Evolutionary conservation across 2,329 filamentous ascomycete species (phyloP), one percentile per base, ranked within the genome.

Genomic region (Neopestalotiopsis sp.): DNA sequence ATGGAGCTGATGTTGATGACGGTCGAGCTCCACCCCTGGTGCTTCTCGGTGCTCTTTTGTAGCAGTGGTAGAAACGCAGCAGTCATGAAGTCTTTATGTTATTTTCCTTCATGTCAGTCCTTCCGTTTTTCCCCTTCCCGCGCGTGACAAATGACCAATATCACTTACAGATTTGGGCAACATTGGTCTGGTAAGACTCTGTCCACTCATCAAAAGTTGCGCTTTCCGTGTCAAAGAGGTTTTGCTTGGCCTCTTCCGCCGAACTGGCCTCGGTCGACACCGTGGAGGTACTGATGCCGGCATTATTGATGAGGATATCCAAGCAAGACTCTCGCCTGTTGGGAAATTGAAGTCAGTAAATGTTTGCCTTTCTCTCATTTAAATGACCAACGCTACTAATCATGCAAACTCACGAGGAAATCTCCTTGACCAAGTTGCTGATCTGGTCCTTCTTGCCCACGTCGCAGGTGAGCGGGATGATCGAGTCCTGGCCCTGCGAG

Each of bases 171-270:
- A 90, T 84, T 69, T 87, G 88, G 40, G 93, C 88, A 12, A 95
- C 92, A 72, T 97, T 94, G 24, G 92, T 93, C 69, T 89, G 88
- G 83, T 92, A 95, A 0, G 89, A 88, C 56, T 86, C 80, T n/a
- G 85, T 86, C 94, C 93, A 96, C 74, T 91, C 88, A 42, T 93
- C 88, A 68, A 92, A 84, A 0, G 82, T 88, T 2, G 81, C 77
- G 1, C 78, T 74, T 68, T 91, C 85, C 57, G 87, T 84, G 65
- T 94, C 88, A 81, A 94, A 96, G 34, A 93, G 83, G 77, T 90
- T 89, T 67, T 87, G 75, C 70, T 85, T 87, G 69, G 91, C 82
- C 67, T 85, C 83, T 1, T 77, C 74, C 0, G 85, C 83, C 0
- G 86, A 84, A 57, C 84, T 84, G 34, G 83, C 82, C 71, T 89